These are phyloP conservation scores for Aureobasidium sp. DNA, from an alignment of 2,329 filamentous ascomycete species.

Conservation along the genomic window DNA sequence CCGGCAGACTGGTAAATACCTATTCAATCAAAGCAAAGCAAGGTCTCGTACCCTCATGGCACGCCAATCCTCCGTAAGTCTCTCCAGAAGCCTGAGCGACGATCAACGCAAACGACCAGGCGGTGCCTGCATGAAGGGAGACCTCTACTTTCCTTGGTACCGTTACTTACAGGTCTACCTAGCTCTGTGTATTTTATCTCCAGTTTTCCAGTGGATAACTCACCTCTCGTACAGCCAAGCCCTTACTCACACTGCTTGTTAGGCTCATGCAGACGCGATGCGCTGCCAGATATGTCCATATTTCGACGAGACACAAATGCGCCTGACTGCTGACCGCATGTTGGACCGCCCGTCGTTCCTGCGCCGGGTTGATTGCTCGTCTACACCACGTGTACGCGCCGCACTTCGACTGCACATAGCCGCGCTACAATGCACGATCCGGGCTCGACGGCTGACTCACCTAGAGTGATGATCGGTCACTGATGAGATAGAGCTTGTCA, in stretches of 20 bases:
- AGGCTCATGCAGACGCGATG: background rate
- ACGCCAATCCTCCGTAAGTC: no score
- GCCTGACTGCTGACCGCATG: background rate
- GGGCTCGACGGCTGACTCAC: background rate
- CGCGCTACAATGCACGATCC: background rate
- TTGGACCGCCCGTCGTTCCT: background rate
- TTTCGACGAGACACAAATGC: background rate
- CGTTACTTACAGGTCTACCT: background rate
- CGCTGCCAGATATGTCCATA: background rate
- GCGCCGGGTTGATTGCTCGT: background rate
- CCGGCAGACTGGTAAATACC: no score
- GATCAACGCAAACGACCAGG: no score
- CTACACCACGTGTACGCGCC: slow-evolving; percentile 3
- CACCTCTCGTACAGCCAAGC: background rate
- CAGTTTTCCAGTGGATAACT: background rate
- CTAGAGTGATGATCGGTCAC: background rate
- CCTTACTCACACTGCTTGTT: background rate
- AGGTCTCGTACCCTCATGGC: no score
- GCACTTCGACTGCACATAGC: background rate
- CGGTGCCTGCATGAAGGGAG: no score
- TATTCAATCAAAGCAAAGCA: no score
- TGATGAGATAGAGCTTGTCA: slow-evolving; percentile 7
- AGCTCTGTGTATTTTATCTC: slow-evolving; percentile 2
- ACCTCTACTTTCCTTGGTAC: background rate
- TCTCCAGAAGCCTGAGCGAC: no score